Conservation (phyloP, 1,284 basidiomycete species). For the Cryptococcus jaspeensis region DNA sequence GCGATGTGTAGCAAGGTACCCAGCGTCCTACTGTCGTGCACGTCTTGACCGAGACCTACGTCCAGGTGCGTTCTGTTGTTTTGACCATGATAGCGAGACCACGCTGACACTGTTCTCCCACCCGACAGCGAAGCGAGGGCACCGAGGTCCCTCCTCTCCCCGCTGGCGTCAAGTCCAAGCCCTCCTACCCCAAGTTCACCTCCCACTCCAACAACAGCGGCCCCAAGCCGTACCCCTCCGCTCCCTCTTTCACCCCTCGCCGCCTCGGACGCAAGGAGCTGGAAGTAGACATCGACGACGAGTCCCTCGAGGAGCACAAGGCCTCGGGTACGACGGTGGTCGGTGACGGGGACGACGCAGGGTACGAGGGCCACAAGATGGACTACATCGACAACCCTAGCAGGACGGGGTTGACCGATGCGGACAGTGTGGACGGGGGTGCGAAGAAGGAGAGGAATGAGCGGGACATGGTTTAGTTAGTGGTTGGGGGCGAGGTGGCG, state of each 20-base stretch:
- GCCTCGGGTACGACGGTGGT: too few relatives aligned
- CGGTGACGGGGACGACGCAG: too few relatives aligned
- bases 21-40: slow-evolving; percentile 4
- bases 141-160: not conserved
- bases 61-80: slow-evolving; percentile 4
- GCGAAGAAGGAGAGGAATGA: not conserved
- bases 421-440: not conserved
- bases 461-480: not conserved
- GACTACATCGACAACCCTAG: slow-evolving; percentile 11
- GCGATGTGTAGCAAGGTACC: not conserved
- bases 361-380: slow-evolving; percentile 8
- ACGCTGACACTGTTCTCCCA: too few relatives aligned
- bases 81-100: not conserved
- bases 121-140: not conserved
- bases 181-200: not conserved
- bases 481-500: not conserved
- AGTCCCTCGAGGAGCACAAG: slow-evolving; percentile 1
- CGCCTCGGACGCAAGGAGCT: not conserved
- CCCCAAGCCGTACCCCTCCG: not conserved
- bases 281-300: slow-evolving; percentile 4
- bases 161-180: not conserved
- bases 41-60: slow-evolving; percentile 12
- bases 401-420: slow-evolving; percentile 8
- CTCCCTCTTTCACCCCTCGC: not conserved
- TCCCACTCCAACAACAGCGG: not conserved